Evolutionary conservation across 805 yeast genomes (phyloP), one percentile per base, ranked within the genome.

Genomic region (Saccharomyces kudriavzevii): DNA sequence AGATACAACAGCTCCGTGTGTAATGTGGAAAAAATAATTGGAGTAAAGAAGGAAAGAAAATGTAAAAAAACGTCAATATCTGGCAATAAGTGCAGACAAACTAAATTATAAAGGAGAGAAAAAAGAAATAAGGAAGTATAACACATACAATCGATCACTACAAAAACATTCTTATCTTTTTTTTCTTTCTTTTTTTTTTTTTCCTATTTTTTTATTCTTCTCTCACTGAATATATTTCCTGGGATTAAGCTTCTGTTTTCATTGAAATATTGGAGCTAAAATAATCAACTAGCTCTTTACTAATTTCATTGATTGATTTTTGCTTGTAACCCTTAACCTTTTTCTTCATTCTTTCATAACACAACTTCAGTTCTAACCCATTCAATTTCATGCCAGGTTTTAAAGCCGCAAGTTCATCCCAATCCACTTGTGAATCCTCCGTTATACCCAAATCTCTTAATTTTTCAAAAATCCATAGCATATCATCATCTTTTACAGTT

Each of bases 341-440:
- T 6, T 75, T 60, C 59, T 79, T 77, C 80, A 85, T 75, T 55
- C 77, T 79, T 52, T 82, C 87, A 62, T 82, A 86, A 46, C 83
- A 82, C 13, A 77, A 73, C 56, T 77, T 76, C 57, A 86, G 76
- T 67, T 87, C 94, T 1, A 76, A 63, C 1, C 85, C 83, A 2
- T 76, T 73, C 88, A 89, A 85, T 24, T 62, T 62, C 17, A 64
- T 59, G 48, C 73, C 74, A 25, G 78, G 74, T 59, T 76, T 78
- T 35, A 74, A 54, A 4, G 74, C 60, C 0, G 85, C 81, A 20
- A 82, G 58, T 9, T 77, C 74, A 27, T 80, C 78, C 86, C 86
- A 82, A 60, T 80, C 81, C 8, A 77, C 74, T 45, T 72, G 74
- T 3, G 71, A 72, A 51, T 74, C 78, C 35, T 71, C 72, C 6